Conservation (phyloP, 805 yeast species). For the Brettanomyces bruxellensis region DNA sequence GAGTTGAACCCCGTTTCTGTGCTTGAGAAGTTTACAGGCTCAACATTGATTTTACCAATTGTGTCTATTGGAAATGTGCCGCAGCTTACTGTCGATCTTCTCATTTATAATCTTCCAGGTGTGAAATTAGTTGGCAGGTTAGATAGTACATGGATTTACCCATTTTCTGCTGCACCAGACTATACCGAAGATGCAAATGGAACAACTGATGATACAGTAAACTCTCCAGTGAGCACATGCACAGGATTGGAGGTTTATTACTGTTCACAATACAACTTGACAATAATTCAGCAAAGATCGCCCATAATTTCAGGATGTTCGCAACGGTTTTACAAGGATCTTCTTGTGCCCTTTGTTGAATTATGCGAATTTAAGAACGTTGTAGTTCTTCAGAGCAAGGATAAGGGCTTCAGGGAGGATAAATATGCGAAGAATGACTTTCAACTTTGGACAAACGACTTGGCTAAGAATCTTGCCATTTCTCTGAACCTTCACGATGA, state of each 20-base stretch:
- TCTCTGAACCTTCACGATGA: slow-evolving; percentile 8
- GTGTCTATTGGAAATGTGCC: slow-evolving; percentile 88
- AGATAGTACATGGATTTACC: slow-evolving; percentile 57
- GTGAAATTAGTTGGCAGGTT: slow-evolving; percentile 45
- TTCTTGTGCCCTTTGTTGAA: slow-evolving; percentile 40
- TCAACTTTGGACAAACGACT: slow-evolving; percentile 18
- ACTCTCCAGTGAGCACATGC: slow-evolving; percentile 4
- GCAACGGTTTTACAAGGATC: slow-evolving; percentile 39
- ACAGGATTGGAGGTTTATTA: slow-evolving; percentile 61
- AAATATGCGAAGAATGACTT: slow-evolving; percentile 8
- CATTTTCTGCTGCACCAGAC: slow-evolving; percentile 79
- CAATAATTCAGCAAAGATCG: slow-evolving; percentile 73
- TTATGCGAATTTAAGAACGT: slow-evolving; percentile 34
- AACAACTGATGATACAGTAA: slow-evolving; percentile 31
- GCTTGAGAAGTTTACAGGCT: slow-evolving; percentile 16
- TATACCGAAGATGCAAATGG: slow-evolving; percentile 12
- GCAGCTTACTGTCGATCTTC: slow-evolving; percentile 67
- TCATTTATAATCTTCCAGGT: slow-evolving; percentile 49
- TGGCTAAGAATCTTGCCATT: slow-evolving; percentile 13
- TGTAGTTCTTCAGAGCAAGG: slow-evolving; percentile 62
- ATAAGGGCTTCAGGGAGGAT: slow-evolving; percentile 40
- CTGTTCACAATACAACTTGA: slow-evolving; percentile 30
- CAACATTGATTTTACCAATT: slow-evolving; percentile 61
- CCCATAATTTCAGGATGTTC: slow-evolving; percentile 68
- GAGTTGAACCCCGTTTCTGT: slow-evolving; percentile 12